Conservation (phyloP, 2,329 filamentous ascomycete species). For the Dactylellina leptospora region DNA sequence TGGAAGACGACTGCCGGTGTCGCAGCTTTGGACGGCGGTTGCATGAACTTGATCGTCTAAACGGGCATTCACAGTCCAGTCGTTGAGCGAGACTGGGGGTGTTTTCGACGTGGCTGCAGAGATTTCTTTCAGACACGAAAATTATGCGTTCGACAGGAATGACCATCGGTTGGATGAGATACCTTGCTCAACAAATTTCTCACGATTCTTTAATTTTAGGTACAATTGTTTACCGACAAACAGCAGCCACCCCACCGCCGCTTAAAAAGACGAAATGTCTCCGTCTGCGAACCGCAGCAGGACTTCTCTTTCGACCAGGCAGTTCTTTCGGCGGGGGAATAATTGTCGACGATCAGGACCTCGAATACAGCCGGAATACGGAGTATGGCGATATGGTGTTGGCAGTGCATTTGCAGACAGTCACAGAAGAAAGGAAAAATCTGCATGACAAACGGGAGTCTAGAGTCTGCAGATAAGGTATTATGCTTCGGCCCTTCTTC, state of each 20-base stretch:
- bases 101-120: constrained; percentile 14
- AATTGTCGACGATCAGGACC: constrained; percentile 21
- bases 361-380: constrained; percentile 41
- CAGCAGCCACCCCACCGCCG: constrained; percentile 24
- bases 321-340: constrained; percentile 11
- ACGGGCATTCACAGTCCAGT: constrained; percentile 5
- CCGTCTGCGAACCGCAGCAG: neutral
- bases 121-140: constrained; percentile 24
- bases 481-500: constrained; percentile 49
- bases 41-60: constrained; percentile 9
- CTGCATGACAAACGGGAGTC: constrained; percentile 20
- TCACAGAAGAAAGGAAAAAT: constrained; percentile 3
- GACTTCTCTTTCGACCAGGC: neutral
- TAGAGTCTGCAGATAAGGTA: constrained; percentile 53
- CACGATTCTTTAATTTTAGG: constrained; percentile 52
- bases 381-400: constrained; percentile 39
- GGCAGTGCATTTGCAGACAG: constrained; percentile 41
- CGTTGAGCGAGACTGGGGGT: neutral
- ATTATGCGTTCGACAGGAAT: constrained; percentile 36
- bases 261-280: constrained; percentile 29
- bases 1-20: constrained; percentile 8
- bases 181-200: constrained; percentile 48
- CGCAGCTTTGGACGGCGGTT: neutral
- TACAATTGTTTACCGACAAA: constrained; percentile 9
- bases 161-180: constrained; percentile 51